Conservation (phyloP, 805 yeast species). For the Helenozyma baotianmanensis region DNA sequence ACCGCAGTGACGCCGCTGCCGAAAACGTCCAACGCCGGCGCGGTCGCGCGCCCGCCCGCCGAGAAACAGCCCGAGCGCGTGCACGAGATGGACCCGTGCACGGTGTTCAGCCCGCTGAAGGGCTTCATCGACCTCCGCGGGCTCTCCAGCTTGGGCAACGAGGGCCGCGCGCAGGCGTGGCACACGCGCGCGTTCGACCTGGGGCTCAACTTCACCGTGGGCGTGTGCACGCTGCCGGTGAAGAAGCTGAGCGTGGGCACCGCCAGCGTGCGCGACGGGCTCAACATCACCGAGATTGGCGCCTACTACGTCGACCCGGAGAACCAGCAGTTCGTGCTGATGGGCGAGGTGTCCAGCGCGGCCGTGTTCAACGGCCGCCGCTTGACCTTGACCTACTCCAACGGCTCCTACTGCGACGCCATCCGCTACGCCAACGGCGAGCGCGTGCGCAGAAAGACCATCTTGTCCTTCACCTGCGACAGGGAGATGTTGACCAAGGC, state of each 20-base stretch:
- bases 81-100: conserved; percentile 31
- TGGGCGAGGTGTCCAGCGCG: conserved; percentile 56
- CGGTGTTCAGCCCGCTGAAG: conserved; percentile 39
- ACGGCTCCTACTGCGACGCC: conserved; percentile 57
- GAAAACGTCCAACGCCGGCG: neutral
- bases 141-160: conserved; percentile 44
- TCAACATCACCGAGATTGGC: conserved; percentile 46
- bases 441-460: conserved; percentile 53
- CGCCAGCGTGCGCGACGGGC: conserved; percentile 33
- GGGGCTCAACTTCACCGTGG: conserved; percentile 67
- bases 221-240: conserved; percentile 62
- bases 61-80: neutral
- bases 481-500: conserved; percentile 65
- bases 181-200: conserved; percentile 65
- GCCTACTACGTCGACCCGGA: conserved; percentile 49
- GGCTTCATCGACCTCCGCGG: conserved; percentile 50
- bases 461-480: conserved; percentile 74
- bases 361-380: conserved; percentile 73
- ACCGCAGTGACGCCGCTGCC: neutral
- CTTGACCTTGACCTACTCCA: conserved; percentile 61
- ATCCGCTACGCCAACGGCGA: conserved; percentile 40
- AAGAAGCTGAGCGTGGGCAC: conserved; percentile 21
- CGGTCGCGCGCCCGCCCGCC: neutral
- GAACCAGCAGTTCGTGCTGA: conserved; percentile 42
- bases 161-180: conserved; percentile 51